Evolutionary conservation across 1,139 yeast species (phyloP).

Genomic region (Pichia inconspicua): DNA sequence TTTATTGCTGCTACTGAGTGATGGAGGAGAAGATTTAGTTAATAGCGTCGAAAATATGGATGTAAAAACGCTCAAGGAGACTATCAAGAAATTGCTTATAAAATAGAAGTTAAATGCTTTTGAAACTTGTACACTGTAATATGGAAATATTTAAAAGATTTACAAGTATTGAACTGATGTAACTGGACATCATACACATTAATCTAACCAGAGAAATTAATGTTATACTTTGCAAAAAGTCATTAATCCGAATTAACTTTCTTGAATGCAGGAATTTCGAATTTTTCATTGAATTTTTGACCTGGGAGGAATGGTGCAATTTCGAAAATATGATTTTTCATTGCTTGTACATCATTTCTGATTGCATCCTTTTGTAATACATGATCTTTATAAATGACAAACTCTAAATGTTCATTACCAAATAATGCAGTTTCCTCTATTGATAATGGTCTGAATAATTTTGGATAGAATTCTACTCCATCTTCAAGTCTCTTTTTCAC

Average conservation of each 20-base stretch:
- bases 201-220: background rate
- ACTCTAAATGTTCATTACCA: slow-evolving; percentile 49
- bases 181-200: background rate
- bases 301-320: slow-evolving; percentile 76
- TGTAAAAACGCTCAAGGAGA: background rate
- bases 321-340: slow-evolving; percentile 49
- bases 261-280: slow-evolving; percentile 60
- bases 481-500: slow-evolving; percentile 72
- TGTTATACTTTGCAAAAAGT: background rate
- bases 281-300: slow-evolving; percentile 53
- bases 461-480: slow-evolving; percentile 76
- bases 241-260: slow-evolving; percentile 30
- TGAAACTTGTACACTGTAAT: background rate
- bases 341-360: slow-evolving; percentile 30
- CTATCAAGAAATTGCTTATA: no score
- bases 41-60: background rate
- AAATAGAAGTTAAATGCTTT: background rate
- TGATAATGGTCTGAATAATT: slow-evolving; percentile 47
- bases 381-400: slow-evolving; percentile 53
- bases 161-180: background rate
- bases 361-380: slow-evolving; percentile 30
- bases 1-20: background rate
- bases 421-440: slow-evolving; percentile 29
- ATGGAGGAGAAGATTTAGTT: no score
- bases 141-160: no score